Percentiles rank a stretch among this genome's conserved stretches.
Conservation (phyloP, 73 alveolate species). For the Tetrahymena borealis region DNA sequence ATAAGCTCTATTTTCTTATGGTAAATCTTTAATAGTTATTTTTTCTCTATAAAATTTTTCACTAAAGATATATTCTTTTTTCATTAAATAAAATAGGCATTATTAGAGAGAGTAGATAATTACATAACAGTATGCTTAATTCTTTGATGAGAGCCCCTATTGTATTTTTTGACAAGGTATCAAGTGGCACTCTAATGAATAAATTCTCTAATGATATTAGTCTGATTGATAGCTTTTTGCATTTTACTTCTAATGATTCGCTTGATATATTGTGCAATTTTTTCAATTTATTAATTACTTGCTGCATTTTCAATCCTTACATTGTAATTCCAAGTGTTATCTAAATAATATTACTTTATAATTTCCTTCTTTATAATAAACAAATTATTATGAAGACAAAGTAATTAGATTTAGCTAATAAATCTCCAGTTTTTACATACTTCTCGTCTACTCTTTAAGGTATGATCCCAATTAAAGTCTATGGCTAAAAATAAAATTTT, state of each 20-base stretch:
- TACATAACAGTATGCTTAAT: conserved; percentile 9
- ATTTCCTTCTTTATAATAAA: background rate
- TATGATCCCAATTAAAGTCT: background rate
- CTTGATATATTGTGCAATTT: conserved; percentile 4
- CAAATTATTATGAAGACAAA: background rate
- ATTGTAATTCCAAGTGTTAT: background rate
- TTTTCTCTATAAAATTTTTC: no score
- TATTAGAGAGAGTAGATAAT: background rate
- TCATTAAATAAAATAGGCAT: background rate
- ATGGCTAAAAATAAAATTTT: background rate
- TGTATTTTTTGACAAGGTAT: background rate
- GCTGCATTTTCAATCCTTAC: conserved; percentile 5
- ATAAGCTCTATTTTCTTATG: background rate
- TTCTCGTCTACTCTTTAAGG: background rate
- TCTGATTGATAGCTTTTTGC: conserved; percentile 7
- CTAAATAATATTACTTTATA: background rate
- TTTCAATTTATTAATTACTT: conserved; percentile 1
- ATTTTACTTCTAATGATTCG: background rate
- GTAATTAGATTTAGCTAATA: conserved; percentile 1
- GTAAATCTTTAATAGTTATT: background rate
- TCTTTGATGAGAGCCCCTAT: conserved; percentile 14
- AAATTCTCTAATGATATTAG: conserved; percentile 24
- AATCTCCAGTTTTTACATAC: background rate
- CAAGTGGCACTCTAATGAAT: conserved; percentile 19
- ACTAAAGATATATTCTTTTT: no score